Conservation (phyloP, 148 eudicot genomes). For the Fagopyrum tataricum region DNA sequence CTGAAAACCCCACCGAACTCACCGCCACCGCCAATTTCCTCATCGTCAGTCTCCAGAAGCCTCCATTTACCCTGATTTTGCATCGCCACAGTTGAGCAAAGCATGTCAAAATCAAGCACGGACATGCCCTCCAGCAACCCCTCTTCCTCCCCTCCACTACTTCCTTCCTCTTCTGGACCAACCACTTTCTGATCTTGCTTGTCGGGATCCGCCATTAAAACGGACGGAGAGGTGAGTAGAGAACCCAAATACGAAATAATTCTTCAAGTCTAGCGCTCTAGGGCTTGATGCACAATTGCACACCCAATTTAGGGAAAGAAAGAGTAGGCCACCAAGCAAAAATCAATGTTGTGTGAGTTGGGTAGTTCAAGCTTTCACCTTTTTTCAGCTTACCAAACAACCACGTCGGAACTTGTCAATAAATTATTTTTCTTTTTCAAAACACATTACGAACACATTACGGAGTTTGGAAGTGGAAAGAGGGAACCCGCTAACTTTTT, state of each 20-base stretch:
- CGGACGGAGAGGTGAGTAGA: not conserved
- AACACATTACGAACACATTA: not conserved
- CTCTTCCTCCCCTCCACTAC: slow-evolving; percentile 45
- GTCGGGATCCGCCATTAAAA: slow-evolving; percentile 27
- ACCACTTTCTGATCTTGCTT: slow-evolving; percentile 18
- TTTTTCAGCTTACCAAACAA: not conserved
- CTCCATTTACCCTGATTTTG: slow-evolving; percentile 83
- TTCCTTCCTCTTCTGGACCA: slow-evolving; percentile 2
- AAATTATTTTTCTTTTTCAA: not conserved
- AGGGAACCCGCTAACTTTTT: no score
- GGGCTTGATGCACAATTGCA: not conserved
- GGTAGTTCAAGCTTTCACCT: slow-evolving; percentile 2
- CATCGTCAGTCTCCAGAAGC: slow-evolving; percentile 24
- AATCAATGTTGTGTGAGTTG: not conserved
- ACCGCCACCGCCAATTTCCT: slow-evolving; percentile 21
- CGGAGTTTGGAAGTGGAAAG: no score
- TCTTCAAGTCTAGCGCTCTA: not conserved
- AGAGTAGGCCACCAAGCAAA: not conserved
- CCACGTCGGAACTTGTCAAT: not conserved
- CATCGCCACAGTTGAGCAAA: slow-evolving; percentile 82
- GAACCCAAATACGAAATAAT: not conserved
- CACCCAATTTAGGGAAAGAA: not conserved
- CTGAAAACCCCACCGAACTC: slow-evolving; percentile 57
- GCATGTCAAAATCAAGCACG: slow-evolving; percentile 71
- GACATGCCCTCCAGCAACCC: slow-evolving; percentile 43